A percentile compares a stretch with the other conserved stretches of the same genome.
Conservation (phyloP, 2,329 filamentous ascomycete genomes). For the Lachnellula suecica region DNA sequence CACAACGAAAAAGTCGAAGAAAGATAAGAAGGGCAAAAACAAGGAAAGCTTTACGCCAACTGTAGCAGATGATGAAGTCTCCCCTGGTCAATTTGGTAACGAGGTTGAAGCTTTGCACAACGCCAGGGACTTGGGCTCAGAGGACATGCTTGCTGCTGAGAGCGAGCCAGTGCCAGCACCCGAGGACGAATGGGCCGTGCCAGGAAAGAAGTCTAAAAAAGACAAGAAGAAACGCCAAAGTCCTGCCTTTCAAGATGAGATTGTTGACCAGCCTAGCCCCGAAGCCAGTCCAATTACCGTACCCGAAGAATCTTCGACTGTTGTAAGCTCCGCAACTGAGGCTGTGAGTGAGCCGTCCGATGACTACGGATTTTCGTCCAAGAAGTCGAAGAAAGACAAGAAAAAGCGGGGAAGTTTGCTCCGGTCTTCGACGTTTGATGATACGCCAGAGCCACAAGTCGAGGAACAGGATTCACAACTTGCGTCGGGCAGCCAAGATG, state of each 20-base stretch:
- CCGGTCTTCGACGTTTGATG: background rate
- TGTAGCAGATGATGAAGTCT: background rate
- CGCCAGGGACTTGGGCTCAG: background rate
- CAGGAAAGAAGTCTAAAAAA: conserved; percentile 46
- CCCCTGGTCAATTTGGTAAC: background rate
- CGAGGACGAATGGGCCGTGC: background rate
- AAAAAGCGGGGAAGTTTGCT: conserved; percentile 6
- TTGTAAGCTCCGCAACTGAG: background rate
- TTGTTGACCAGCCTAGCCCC: background rate
- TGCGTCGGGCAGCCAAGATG: background rate
- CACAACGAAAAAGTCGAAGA: conserved; percentile 10
- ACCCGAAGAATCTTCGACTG: background rate
- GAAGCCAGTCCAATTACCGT: background rate
- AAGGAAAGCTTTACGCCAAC: background rate
- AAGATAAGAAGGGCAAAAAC: conserved; percentile 1
- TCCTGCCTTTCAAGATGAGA: background rate
- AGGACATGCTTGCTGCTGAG: background rate
- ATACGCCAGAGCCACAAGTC: background rate
- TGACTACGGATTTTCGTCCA: conserved; percentile 14
- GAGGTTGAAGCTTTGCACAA: background rate
- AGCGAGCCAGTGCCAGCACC: background rate
- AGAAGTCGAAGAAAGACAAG: conserved; percentile 27
- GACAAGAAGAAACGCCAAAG: conserved; percentile 28
- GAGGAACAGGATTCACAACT: background rate
- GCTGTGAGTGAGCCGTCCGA: background rate